These are phyloP conservation scores for Casuarina cunninghamiana DNA, from an alignment of 306 rosid species.

Conservation along the genomic window DNA sequence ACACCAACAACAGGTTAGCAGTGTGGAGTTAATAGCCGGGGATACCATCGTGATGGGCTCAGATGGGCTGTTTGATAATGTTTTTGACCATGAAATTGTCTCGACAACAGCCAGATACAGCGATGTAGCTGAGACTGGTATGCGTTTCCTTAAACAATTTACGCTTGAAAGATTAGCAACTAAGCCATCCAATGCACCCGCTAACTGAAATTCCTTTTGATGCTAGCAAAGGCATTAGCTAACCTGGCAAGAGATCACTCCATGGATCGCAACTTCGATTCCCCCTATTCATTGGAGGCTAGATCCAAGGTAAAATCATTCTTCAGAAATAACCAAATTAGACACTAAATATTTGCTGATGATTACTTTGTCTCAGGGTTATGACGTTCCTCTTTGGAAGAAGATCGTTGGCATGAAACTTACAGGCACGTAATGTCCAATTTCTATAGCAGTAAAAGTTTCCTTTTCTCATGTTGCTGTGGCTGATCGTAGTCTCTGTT, in stretches of 20 bases:
- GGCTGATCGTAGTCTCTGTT: conserved; percentile 17
- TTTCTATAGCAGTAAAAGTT: neutral
- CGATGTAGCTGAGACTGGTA: conserved; percentile 78
- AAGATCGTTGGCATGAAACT: conserved; percentile 86
- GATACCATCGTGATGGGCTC: conserved; percentile 85
- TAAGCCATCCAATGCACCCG: conserved; percentile 6
- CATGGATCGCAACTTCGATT: conserved; percentile 69
- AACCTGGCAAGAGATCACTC: conserved; percentile 81
- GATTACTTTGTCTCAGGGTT: conserved; percentile 54
- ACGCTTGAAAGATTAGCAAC: conserved; percentile 7
- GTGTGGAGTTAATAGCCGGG: conserved; percentile 62
- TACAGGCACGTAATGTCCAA: conserved; percentile 49
- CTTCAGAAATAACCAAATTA: neutral
- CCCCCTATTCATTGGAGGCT: conserved; percentile 90
- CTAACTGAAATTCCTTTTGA: conserved; percentile 36
- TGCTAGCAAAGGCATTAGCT: conserved; percentile 93
- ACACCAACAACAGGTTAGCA: conserved; percentile 56
- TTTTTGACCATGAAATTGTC: conserved; percentile 71
- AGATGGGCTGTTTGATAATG: conserved; percentile 79
- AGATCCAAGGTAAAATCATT: conserved; percentile 56
- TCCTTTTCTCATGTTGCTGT: conserved; percentile 1
- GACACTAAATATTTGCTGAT: neutral
- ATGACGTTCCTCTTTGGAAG: conserved; percentile 86
- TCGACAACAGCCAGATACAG: conserved; percentile 38
- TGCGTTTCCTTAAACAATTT: conserved; percentile 22